Evolutionary conservation across 495 filamentous ascomycete genomes (phyloP), one percentile per base, ranked within the genome.

Genomic region (Xanthoparmelia taractica): DNA sequence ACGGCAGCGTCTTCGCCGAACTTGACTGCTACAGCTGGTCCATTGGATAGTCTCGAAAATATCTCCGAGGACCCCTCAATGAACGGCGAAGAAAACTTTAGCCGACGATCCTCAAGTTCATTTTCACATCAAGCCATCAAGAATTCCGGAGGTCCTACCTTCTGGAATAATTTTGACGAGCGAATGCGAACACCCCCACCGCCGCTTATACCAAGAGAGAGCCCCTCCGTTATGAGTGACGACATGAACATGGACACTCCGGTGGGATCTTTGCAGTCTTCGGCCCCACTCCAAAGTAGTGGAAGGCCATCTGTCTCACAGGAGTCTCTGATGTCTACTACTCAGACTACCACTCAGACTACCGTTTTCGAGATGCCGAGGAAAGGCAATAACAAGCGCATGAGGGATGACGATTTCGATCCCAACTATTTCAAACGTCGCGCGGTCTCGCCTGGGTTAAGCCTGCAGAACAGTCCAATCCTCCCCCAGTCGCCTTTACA

Each of bases 361-460:
- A 77, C 73, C 48, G 82, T 85, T 18, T 83, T 81, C 1, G 90
- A 92, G 57, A 84, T 92, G 40, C 83, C 85, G 11, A 77, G 75
- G 58, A 80, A 85, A 61, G 79, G 81, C 66, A 82, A 83, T 65
- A 82, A 83, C 56, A 96, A 96, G 71, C 85, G 92, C 23, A 82
- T 90, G 47, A 82, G 91, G 37, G 94, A 97, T 63, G 94, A 97
- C 70, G 91, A 96, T 66, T 89, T 96, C 63, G 92, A 97, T 71
- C 86, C 89, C 11, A 84, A 86, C 18, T 86, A 87, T 61, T 89
- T 99, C 77, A 99, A 99, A 75, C 83, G 94, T 25, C 84, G 94
- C 38, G 94, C 94, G 17, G 94, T 99, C 4, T 94, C 89, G 47
- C 94, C 94, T 8, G 90, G 94, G 20, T 84, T 96, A 80, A 95